Base-by-base conservation (phyloP, 2,329 filamentous ascomycete species). In the Cladosporium sp. region DNA sequence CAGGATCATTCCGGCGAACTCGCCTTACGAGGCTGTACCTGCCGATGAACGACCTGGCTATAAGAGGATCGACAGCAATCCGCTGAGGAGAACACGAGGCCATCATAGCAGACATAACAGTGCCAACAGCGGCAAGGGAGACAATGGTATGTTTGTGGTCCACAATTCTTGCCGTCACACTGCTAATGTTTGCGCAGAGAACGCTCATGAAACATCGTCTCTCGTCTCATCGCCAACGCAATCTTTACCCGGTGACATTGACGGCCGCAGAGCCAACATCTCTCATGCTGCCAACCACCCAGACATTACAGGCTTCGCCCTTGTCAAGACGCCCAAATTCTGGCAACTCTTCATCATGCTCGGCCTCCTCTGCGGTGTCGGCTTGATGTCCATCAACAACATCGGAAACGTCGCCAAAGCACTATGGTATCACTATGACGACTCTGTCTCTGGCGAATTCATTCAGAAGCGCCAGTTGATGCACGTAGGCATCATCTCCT, bases 311-410 rank as follows among this genome's bases (percentile, higher is more conserved):
- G 94, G 94, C 64, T 79, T 91, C 69, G 82, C 83, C 15, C 81
- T 99, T 70, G 76, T 96, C 34, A 79, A 79, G 55, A 85, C 83
- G 61, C 68, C 86, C 50, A 88, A 95, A 64, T 99, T 97, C 74
- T 97, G 92, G 92, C 89, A 95, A 69, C 77, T 96, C 28, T 97
- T 95, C 73, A 74, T 83, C 59, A 86, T 96, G 65, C 90, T 99
- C 83, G 92, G 88, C 39, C 83, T 97, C n/a, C 79, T 97, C 62
- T 91, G 92, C 5, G 94, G 94, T 55, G 89, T 97, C 67, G 94
- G 94, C 11, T 78, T 99, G 64, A 99, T 99, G 94, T 97, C 93
- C 0, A 99, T 99, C 76, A 99, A 99, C 77, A 99, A 99, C 68
- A 96, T 97, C 69, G 94, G 94, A 43, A 95, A 96, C 70, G 86